Percentiles rank a stretch among this genome's conserved stretches.
phyloP scores from a whole-genome alignment of 441 rosid genomes.

The Brassica hybrid region DNA sequence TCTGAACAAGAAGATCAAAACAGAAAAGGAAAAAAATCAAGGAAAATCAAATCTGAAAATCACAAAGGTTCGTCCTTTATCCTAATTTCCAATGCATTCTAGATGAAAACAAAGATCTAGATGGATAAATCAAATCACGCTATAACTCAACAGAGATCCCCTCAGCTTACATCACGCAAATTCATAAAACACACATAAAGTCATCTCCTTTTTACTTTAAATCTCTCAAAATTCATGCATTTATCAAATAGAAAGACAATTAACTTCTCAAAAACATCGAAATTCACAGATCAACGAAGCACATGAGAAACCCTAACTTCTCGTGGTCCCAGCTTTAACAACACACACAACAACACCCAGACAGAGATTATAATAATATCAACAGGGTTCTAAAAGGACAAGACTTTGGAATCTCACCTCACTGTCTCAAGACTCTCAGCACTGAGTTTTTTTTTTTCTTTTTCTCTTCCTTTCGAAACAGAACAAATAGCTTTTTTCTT shows the following conservation, averaged over 20 bases:
- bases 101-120: slow-evolving; percentile 25
- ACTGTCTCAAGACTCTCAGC: slow-evolving; percentile 32
- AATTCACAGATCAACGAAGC: slow-evolving; percentile 8
- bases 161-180: slow-evolving; percentile 9
- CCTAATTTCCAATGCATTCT: slow-evolving; percentile 8
- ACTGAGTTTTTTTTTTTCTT: slow-evolving; percentile 26
- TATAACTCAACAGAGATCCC: not conserved
- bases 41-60: slow-evolving; percentile 24
- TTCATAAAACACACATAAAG: slow-evolving; percentile 28
- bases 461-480: slow-evolving; percentile 22
- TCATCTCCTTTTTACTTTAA: not conserved
- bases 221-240: slow-evolving; percentile 28
- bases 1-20: slow-evolving; percentile 22
- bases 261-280: not conserved
- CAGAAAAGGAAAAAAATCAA: not conserved
- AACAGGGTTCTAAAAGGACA: slow-evolving; percentile 16
- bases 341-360: slow-evolving; percentile 5
- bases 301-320: slow-evolving; percentile 43
- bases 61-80: slow-evolving; percentile 27
- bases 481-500: slow-evolving; percentile 32
- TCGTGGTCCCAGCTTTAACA: not conserved
- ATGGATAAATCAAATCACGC: slow-evolving; percentile 11
- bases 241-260: slow-evolving; percentile 8
- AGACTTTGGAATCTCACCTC: slow-evolving; percentile 38
- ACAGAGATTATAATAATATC: slow-evolving; percentile 33